Evolutionary conservation across 139 green algal species (phyloP).

Genomic region (Chlorella sp.): DNA sequence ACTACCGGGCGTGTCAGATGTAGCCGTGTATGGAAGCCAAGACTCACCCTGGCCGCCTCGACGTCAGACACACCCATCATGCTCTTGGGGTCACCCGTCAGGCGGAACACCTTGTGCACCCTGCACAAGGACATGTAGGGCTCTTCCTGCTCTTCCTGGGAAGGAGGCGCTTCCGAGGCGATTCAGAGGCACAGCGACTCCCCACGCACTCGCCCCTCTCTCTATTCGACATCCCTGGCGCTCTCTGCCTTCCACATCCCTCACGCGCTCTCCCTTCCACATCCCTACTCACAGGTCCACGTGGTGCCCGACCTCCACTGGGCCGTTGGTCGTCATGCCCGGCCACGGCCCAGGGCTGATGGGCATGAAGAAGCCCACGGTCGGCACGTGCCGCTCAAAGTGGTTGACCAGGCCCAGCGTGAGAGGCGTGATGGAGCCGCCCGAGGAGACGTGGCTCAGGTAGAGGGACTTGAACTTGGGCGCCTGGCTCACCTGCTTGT

Average conservation of each 20-base stretch:
- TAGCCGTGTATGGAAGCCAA: slow-evolving; percentile 9
- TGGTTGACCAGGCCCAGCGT: slow-evolving; percentile 60
- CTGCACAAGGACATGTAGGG: slow-evolving; percentile 5
- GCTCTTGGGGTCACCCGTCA: slow-evolving; percentile 13
- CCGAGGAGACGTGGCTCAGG: not conserved
- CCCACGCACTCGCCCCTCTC: not conserved
- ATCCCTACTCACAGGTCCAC: slow-evolving; percentile 25
- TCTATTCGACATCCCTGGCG: not conserved
- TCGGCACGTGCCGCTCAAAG: slow-evolving; percentile 40
- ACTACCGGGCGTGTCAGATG: slow-evolving; percentile 19
- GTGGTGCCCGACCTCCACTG: slow-evolving; percentile 23
- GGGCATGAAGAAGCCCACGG: slow-evolving; percentile 50
- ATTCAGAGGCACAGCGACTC: not conserved
- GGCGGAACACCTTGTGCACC: slow-evolving; percentile 20
- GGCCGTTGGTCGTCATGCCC: slow-evolving; percentile 14
- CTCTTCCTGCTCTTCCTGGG: not conserved
- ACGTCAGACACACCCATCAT: not conserved
- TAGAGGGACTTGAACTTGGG: not conserved
- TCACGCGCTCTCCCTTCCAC: not conserved
- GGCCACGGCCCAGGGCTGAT: too few species aligned
- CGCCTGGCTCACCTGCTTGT: too few species aligned
- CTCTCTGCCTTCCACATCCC: not conserved
- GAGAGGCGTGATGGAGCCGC: slow-evolving; percentile 29
- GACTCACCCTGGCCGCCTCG: not conserved
- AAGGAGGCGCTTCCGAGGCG: not conserved